Evolutionary conservation across 805 yeast species (phyloP).

Genomic region (Candida nanaspora): DNA sequence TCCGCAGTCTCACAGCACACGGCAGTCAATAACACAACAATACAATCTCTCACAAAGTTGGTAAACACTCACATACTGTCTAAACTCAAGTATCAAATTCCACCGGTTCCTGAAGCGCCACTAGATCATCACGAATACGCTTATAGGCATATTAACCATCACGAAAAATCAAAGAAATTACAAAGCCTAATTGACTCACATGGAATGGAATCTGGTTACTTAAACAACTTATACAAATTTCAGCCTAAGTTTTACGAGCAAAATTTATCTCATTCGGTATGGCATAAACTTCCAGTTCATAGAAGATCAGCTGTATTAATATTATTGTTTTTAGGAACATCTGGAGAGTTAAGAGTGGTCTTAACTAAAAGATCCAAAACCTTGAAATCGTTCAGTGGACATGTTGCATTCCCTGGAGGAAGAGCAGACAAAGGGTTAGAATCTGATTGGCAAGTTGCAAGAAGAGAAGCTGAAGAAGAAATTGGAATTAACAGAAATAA

Average conservation of each 20-base stretch:
- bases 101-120: conserved; percentile 4
- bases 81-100: conserved; percentile 3
- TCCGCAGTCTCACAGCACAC: neutral
- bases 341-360: conserved; percentile 71
- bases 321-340: conserved; percentile 61
- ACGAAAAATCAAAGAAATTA: neutral
- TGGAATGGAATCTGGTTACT: conserved; percentile 26
- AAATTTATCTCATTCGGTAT: conserved; percentile 31
- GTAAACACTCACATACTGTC: conserved; percentile 6
- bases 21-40: neutral
- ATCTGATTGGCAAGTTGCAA: conserved; percentile 62
- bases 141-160: neutral
- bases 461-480: conserved; percentile 84
- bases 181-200: conserved; percentile 8
- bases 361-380: conserved; percentile 70
- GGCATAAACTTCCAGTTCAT: conserved; percentile 57
- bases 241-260: conserved; percentile 27
- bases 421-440: conserved; percentile 69
- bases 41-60: conserved; percentile 1
- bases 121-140: neutral
- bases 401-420: conserved; percentile 91
- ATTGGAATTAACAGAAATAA: conserved; percentile 61
- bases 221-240: conserved; percentile 28
- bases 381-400: conserved; percentile 76
- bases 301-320: conserved; percentile 79